Conservation (phyloP, 257 asterid species). For the Primulina huaijiensis region DNA sequence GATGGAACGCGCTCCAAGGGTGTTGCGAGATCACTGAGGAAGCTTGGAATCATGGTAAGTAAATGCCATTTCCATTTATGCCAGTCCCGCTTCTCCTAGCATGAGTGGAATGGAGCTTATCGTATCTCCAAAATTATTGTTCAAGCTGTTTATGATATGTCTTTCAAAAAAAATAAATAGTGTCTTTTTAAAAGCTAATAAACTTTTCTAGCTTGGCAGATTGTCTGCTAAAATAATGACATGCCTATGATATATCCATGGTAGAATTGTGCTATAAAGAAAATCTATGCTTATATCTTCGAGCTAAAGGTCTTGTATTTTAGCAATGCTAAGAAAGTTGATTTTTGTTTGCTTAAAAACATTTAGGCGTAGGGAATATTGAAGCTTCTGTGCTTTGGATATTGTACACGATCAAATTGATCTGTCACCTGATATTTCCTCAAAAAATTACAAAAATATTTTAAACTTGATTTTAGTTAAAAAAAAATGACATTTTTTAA, state of each 20-base stretch:
- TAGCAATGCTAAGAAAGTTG: neutral
- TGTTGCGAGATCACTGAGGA: conserved; percentile 74
- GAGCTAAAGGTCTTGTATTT: conserved; percentile 1
- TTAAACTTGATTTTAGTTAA: neutral
- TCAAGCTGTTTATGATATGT: neutral
- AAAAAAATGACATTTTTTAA: neutral
- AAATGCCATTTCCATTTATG: neutral
- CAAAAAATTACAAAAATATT: neutral
- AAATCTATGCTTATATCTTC: neutral
- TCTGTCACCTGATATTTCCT: neutral
- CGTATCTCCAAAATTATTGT: conserved; percentile 5
- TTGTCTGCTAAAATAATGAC: neutral
- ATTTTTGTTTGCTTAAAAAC: neutral
- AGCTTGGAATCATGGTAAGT: conserved; percentile 84
- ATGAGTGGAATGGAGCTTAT: conserved; percentile 6
- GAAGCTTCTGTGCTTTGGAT: neutral
- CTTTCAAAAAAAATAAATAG: neutral
- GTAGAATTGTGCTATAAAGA: neutral
- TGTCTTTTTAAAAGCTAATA: neutral
- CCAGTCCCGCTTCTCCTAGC: neutral
- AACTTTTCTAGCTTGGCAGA: neutral
- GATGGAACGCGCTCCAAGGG: conserved; percentile 81
- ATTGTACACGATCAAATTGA: neutral
- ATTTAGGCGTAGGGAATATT: neutral
- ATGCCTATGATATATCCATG: neutral